Percentiles rank a stretch among this genome's conserved stretches.
phyloP scores from a whole-genome alignment of 768 basidiomycete species.

The Coprinopsis marcescibilis region DNA sequence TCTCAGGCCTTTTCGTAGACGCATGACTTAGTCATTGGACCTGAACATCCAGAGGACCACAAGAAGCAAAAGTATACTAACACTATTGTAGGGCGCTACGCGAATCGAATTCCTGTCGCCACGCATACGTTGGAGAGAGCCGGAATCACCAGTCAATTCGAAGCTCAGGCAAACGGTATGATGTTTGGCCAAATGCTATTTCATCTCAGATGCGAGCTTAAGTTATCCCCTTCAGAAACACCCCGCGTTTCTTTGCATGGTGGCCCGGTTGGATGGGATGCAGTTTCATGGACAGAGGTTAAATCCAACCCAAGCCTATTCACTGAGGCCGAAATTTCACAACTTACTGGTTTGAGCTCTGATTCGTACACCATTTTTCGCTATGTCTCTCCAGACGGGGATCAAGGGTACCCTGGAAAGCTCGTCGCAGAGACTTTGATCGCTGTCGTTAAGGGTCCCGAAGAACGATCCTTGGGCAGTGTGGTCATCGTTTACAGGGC shows the following conservation, averaged over 20 bases:
- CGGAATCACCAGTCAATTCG: slow-evolving; percentile 43
- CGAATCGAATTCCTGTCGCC: slow-evolving; percentile 67
- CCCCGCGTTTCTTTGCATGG: slow-evolving; percentile 65
- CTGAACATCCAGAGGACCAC: slow-evolving; percentile 57
- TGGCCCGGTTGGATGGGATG: slow-evolving; percentile 62
- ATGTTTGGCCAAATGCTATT: background rate
- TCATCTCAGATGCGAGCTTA: background rate
- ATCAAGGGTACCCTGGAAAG: slow-evolving; percentile 66
- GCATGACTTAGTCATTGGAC: slow-evolving; percentile 73
- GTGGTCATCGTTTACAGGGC: slow-evolving; percentile 66
- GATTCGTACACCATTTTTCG: slow-evolving; percentile 48
- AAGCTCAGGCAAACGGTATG: slow-evolving; percentile 38
- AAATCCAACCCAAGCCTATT: slow-evolving; percentile 45
- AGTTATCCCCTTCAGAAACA: slow-evolving; percentile 30
- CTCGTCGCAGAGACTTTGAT: slow-evolving; percentile 55
- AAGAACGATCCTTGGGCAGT: slow-evolving; percentile 54
- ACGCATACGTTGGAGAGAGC: slow-evolving; percentile 47
- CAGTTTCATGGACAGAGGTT: slow-evolving; percentile 45
- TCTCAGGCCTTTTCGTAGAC: slow-evolving; percentile 34
- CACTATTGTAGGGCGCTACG: slow-evolving; percentile 66
- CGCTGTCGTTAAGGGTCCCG: slow-evolving; percentile 33
- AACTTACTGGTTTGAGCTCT: slow-evolving; percentile 29
- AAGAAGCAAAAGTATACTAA: slow-evolving; percentile 62
- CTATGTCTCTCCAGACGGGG: slow-evolving; percentile 53
- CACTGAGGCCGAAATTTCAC: slow-evolving; percentile 43